Conservation (phyloP, 164 flowering plant genomes). For the Warburgia ugandensis region DNA sequence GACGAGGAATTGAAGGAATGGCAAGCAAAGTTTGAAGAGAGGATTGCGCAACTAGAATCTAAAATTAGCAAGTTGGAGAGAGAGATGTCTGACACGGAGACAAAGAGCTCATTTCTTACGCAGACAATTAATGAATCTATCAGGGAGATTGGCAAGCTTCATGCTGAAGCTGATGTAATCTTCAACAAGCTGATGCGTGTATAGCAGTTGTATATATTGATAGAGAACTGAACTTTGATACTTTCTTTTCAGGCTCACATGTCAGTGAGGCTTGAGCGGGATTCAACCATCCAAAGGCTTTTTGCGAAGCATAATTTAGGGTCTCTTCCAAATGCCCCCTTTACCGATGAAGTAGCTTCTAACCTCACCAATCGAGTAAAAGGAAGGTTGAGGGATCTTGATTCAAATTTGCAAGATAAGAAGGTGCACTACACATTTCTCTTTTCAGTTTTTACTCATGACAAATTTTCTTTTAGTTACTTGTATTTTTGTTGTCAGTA, state of each 20-base stretch:
- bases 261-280: slow-evolving; percentile 58
- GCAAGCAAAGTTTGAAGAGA: slow-evolving; percentile 78
- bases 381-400: slow-evolving; percentile 49
- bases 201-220: neutral
- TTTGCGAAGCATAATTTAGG: slow-evolving; percentile 71
- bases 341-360: slow-evolving; percentile 53
- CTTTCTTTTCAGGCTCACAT: slow-evolving; percentile 41
- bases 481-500: too few relatives aligned
- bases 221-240: neutral
- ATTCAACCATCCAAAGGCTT: slow-evolving; percentile 47
- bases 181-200: slow-evolving; percentile 6
- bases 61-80: slow-evolving; percentile 62
- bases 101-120: slow-evolving; percentile 24
- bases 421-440: slow-evolving; percentile 36
- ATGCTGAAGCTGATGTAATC: slow-evolving; percentile 73
- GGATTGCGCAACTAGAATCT: slow-evolving; percentile 43
- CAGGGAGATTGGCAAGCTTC: slow-evolving; percentile 68
- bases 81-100: slow-evolving; percentile 53
- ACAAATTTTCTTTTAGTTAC: too few relatives aligned
- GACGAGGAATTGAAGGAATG: slow-evolving; percentile 89
- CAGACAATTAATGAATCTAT: slow-evolving; percentile 29
- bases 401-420: slow-evolving; percentile 63
- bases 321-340: slow-evolving; percentile 43
- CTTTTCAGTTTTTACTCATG: neutral
- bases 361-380: slow-evolving; percentile 54